phyloP scores from a whole-genome alignment of 768 basidiomycete species.

The Multifurca ochricompacta region DNA sequence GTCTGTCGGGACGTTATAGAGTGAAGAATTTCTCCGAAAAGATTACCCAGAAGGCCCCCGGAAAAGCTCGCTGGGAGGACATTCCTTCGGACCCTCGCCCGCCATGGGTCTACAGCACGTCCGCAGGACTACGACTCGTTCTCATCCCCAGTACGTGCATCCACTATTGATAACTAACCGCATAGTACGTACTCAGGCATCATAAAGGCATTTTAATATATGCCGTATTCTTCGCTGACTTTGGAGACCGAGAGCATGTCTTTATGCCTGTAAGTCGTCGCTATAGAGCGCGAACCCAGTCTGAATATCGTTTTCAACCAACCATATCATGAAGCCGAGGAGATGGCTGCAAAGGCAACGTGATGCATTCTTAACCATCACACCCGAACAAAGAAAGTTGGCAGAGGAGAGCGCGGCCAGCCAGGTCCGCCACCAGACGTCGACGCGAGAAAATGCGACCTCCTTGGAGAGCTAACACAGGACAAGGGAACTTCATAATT shows the following conservation, averaged over 20 bases:
- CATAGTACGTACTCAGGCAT: neutral
- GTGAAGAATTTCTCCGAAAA: conserved; percentile 1
- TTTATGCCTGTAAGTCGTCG: conserved; percentile 22
- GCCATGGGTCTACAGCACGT: conserved; percentile 44
- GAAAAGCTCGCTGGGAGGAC: conserved; percentile 5
- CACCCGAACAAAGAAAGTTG: conserved; percentile 47
- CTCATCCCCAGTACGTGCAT: conserved; percentile 17
- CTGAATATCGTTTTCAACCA: neutral
- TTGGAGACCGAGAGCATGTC: conserved; percentile 23
- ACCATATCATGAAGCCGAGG: conserved; percentile 37
- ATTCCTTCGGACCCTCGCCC: conserved; percentile 42
- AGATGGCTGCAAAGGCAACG: conserved; percentile 47
- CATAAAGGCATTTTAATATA: conserved; percentile 16
- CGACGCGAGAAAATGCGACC: neutral
- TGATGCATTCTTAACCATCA: conserved; percentile 48
- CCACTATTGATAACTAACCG: neutral
- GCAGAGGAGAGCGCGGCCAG: conserved; percentile 15
- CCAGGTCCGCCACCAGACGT: neutral
- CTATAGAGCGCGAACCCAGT: neutral
- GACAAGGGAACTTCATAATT: neutral
- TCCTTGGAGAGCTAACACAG: neutral
- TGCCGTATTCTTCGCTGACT: conserved; percentile 22
- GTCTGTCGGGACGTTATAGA: neutral
- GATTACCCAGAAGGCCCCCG: neutral
- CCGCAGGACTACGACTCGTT: conserved; percentile 8